Evolutionary conservation across 805 yeast species (phyloP), one percentile per base, ranked within the genome.

Genomic region (Naumovozyma castellii): DNA sequence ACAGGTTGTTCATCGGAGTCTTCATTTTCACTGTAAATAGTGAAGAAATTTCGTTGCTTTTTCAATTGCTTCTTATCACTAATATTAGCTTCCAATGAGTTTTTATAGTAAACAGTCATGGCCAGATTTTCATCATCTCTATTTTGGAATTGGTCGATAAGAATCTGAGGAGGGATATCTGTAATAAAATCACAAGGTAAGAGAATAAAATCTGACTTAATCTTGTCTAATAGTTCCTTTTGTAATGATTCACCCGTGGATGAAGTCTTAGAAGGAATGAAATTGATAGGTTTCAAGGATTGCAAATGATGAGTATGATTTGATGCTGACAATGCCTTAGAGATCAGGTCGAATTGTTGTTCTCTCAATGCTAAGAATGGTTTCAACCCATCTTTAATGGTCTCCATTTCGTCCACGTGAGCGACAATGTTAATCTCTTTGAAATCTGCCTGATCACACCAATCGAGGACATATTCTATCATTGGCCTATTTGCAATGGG

Each of bases 171-270:
- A 3, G 95, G 95, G 30, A 90, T 67, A 56, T 88, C 90, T 2
- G 97, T 87, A 39, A 94, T 69, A 57, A 92, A 84, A 60, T 94
- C 98, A 65, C 97, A 90, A 5, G 97, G 97, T 40, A 92, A 64
- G 25, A 92, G 61, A n/a, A 87, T 84, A 53, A 86, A 80, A 55
- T 80, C 79, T 27, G 69, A 54, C 38, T 57, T 47, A 22, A 64
- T 53, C 39, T 62, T 56, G 8, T 64, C 66, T 36, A 73, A 65
- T 45, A 73, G 61, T 41, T 75, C 71, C 34, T 44, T 48, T 38
- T 69, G 67, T 31, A 85, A 54, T 36, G 78, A 65, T 39, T 70
- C 76, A n/a, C 92, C 94, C 13, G 84, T 78, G 12, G 72, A 58
- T 13, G 69, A 72, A 9, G 72, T 66, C 38, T 69, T 73, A 2